These are phyloP conservation scores for Perilla frutescens DNA, from an alignment of 257 asterid species.

Conservation along the genomic window DNA sequence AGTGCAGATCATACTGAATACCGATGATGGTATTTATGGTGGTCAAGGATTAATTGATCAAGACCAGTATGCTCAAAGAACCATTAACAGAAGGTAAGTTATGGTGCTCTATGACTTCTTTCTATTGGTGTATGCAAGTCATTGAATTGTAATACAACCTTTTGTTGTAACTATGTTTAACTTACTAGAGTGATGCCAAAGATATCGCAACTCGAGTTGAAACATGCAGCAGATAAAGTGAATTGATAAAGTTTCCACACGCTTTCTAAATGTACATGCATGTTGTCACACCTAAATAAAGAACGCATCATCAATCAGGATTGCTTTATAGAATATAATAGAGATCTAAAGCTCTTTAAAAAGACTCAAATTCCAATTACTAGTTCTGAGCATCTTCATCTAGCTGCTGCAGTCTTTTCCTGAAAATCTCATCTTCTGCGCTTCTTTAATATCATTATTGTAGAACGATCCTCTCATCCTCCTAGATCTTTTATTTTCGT, in stretches of 20 bases:
- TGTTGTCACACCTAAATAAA: not conserved
- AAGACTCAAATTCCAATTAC: not conserved
- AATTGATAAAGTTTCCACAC: not conserved
- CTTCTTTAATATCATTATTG: not conserved
- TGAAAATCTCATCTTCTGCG: not conserved
- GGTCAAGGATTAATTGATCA: constrained; percentile 72
- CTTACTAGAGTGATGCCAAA: not conserved
- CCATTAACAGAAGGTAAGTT: constrained; percentile 67
- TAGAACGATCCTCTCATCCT: not conserved
- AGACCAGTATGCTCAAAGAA: constrained; percentile 68
- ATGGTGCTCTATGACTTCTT: constrained; percentile 2
- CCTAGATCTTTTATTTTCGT: not conserved
- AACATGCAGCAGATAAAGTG: not conserved
- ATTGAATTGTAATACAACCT: not conserved
- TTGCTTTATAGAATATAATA: not conserved
- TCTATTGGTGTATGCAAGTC: not conserved
- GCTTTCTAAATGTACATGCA: not conserved
- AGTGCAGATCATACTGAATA: constrained; percentile 68
- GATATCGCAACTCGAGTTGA: not conserved
- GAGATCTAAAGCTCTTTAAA: not conserved
- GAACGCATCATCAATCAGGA: not conserved
- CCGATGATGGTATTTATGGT: constrained; percentile 81
- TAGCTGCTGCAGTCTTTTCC: not conserved
- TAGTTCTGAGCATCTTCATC: not conserved
- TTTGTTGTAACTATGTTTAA: not conserved